phyloP scores from a whole-genome alignment of 108 stramenopile species.

The Epithemia pelagica region DNA sequence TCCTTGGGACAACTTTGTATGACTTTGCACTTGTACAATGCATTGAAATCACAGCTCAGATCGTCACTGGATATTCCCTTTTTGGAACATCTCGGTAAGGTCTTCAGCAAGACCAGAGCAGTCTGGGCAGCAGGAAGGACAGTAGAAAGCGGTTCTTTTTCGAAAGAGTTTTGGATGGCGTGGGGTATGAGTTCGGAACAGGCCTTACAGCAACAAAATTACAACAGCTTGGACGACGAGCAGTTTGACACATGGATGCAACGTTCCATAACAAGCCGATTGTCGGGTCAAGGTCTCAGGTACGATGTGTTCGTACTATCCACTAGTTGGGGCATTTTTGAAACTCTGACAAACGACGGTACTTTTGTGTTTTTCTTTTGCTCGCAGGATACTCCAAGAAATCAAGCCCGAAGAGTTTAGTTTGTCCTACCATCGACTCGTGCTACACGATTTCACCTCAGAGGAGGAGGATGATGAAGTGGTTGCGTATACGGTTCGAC shows the following conservation, averaged over 20 bases:
- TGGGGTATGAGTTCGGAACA: conserved; percentile 4
- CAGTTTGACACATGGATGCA: too few relatives aligned
- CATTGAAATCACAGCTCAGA: not conserved
- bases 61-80: not conserved
- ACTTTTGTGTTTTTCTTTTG: too few relatives aligned
- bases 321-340: too few relatives aligned
- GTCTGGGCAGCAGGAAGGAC: conserved; percentile 7
- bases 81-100: not conserved
- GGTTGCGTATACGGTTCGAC: not conserved
- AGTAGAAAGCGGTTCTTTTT: not conserved
- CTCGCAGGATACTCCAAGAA: conserved; percentile 1
- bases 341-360: too few relatives aligned
- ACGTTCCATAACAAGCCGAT: too few relatives aligned
- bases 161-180: conserved; percentile 7
- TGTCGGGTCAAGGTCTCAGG: too few relatives aligned
- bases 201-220: not conserved
- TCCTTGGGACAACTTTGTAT: not conserved
- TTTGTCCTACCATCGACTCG: not conserved
- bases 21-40: conserved; percentile 7
- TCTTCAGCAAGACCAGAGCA: not conserved
- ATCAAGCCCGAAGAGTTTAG: conserved; percentile 2
- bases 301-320: too few relatives aligned
- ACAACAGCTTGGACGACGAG: too few relatives aligned
- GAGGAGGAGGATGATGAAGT: not conserved
- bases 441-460: not conserved